Conservation (phyloP, 805 yeast genomes). For the Spathaspora boniae region DNA sequence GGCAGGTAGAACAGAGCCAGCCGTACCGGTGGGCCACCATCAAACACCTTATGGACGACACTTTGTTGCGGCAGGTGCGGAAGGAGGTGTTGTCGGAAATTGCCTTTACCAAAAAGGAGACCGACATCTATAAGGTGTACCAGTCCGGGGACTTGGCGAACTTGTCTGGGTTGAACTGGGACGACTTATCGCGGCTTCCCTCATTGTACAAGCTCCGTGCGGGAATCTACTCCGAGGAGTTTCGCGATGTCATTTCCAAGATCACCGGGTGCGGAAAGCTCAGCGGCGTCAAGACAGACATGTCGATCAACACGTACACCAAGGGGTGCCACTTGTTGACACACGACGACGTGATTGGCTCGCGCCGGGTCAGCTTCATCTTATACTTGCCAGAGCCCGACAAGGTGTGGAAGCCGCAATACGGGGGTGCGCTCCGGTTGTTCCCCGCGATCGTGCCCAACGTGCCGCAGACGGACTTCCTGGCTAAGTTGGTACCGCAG, state of each 20-base stretch:
- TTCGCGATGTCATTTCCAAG: constrained; percentile 70
- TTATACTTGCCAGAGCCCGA: constrained; percentile 92
- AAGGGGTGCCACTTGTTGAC: constrained; percentile 92
- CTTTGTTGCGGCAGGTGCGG: constrained; percentile 72
- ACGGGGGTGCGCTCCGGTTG: constrained; percentile 89
- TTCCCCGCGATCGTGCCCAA: constrained; percentile 86
- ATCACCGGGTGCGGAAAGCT: constrained; percentile 87
- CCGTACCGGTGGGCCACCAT: constrained; percentile 94
- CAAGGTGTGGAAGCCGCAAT: constrained; percentile 80
- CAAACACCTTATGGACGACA: constrained; percentile 67
- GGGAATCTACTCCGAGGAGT: constrained; percentile 82
- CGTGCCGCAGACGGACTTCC: constrained; percentile 79
- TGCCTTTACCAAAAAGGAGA: constrained; percentile 91
- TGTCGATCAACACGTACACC: constrained; percentile 86
- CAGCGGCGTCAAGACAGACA: constrained; percentile 88
- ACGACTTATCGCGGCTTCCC: constrained; percentile 70
- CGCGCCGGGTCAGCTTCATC: constrained; percentile 89
- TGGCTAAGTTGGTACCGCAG: constrained; percentile 75
- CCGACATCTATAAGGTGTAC: constrained; percentile 90
- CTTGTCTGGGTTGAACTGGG: constrained; percentile 76
- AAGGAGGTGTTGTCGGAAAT: constrained; percentile 79
- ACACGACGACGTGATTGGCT: constrained; percentile 97
- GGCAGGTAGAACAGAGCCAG: constrained; percentile 49
- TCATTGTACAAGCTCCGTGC: constrained; percentile 75
- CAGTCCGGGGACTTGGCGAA: constrained; percentile 93